These are phyloP conservation scores for Exserohilum turcica DNA, from an alignment of 2,329 filamentous ascomycete species.

Conservation along the genomic window DNA sequence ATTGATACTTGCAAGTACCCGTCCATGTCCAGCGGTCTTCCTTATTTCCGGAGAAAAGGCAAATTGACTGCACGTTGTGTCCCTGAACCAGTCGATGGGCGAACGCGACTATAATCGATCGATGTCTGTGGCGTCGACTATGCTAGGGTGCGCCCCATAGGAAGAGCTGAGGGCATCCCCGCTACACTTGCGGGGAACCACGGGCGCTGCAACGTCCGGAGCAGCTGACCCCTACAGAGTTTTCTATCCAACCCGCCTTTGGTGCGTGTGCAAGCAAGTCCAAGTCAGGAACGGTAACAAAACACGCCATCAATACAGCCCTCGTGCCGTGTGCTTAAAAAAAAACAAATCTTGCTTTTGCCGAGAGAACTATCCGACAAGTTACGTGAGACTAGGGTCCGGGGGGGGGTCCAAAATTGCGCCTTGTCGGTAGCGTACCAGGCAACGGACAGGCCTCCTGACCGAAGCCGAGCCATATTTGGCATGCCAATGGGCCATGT, in stretches of 20 bases:
- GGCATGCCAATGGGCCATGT: background rate
- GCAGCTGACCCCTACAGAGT: constrained; percentile 6
- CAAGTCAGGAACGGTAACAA: constrained; percentile 8
- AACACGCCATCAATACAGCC: background rate
- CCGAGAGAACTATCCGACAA: background rate
- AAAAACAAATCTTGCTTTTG: background rate
- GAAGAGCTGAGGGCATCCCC: background rate
- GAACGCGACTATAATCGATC: background rate
- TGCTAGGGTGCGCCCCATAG: constrained; percentile 2
- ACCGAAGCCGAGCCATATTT: background rate
- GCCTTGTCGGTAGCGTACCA: constrained; percentile 8
- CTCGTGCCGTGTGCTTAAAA: background rate
- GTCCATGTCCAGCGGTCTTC: background rate
- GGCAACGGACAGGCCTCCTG: background rate
- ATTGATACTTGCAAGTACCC: background rate
- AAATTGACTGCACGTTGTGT: background rate
- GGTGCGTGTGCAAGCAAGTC: background rate
- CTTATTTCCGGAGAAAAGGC: background rate
- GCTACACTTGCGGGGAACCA: constrained; percentile 3
- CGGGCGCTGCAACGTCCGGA: constrained; percentile 5
- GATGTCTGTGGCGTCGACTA: background rate
- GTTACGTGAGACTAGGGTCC: background rate
- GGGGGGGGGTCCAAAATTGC: constrained; percentile 3
- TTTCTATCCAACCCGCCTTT: background rate
- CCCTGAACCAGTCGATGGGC: background rate